Percentiles rank a stretch among this genome's conserved stretches.
Conservation (phyloP, 192 early-diverging fungal species). For the Podila horticola region DNA sequence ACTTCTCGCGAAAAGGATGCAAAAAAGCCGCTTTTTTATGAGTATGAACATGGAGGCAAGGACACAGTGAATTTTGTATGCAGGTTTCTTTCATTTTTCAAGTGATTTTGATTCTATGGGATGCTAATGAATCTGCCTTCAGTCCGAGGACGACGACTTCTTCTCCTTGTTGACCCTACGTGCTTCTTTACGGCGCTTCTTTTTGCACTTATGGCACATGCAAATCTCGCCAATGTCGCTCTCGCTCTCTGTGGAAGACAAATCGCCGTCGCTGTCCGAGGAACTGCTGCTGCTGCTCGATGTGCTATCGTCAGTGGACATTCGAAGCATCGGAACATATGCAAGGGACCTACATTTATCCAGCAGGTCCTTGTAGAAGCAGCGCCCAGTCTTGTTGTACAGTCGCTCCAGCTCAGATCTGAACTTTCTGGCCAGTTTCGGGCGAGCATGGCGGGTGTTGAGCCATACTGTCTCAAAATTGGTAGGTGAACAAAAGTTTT, state of each 20-base stretch:
- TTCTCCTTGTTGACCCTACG: conserved; percentile 19
- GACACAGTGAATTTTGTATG: no score
- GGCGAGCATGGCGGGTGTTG: conserved; percentile 64
- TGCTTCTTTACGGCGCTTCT: conserved; percentile 54
- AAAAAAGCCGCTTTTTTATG: no score
- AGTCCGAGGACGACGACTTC: background rate
- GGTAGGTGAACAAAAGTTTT: conserved; percentile 78
- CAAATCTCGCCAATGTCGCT: conserved; percentile 64
- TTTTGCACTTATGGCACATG: conserved; percentile 69
- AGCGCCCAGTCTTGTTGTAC: conserved; percentile 47
- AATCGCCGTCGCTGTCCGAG: conserved; percentile 36
- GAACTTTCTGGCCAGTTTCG: conserved; percentile 62
- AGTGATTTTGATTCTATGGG: no score
- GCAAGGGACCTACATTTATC: conserved; percentile 53
- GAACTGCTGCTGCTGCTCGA: conserved; percentile 49
- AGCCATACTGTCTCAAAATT: conserved; percentile 78
- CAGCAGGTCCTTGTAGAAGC: conserved; percentile 45
- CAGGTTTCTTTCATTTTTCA: no score
- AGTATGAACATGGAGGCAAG: no score
- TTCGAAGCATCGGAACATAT: conserved; percentile 55
- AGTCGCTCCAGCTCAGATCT: conserved; percentile 47
- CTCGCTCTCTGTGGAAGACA: conserved; percentile 59
- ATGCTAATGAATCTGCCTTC: no score
- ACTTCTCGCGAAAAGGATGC: no score
- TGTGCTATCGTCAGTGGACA: conserved; percentile 57